phyloP scores from a whole-genome alignment of 2,329 filamentous ascomycete genomes.

The Zalaria sp. region DNA sequence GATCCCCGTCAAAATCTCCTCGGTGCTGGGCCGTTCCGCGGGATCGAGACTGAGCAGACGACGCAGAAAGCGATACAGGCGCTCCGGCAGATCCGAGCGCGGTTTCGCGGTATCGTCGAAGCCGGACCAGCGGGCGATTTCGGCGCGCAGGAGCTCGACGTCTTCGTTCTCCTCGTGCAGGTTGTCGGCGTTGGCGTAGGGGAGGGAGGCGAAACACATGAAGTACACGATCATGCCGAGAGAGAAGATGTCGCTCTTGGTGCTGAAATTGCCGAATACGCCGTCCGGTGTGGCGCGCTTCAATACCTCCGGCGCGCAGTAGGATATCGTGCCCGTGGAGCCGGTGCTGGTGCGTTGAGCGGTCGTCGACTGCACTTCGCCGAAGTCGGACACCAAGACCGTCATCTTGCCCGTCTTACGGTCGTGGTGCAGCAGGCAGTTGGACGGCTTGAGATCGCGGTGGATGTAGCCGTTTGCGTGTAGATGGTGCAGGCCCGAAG shows the following conservation, averaged over 20 bases:
- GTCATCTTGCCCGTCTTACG: slow-evolving; percentile 53
- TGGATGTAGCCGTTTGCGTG: slow-evolving; percentile 91
- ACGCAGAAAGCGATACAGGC: slow-evolving; percentile 74
- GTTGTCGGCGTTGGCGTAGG: slow-evolving; percentile 24
- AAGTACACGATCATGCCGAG: slow-evolving; percentile 98
- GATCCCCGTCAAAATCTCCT: slow-evolving; percentile 69
- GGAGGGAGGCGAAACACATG: slow-evolving; percentile 83
- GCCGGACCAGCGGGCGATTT: slow-evolving; percentile 76
- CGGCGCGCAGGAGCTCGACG: slow-evolving; percentile 63
- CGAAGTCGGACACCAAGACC: slow-evolving; percentile 93
- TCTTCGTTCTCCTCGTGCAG: slow-evolving; percentile 69
- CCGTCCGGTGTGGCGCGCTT: slow-evolving; percentile 49
- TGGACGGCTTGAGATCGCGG: slow-evolving; percentile 88
- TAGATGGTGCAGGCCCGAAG: slow-evolving; percentile 77
- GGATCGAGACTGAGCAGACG: slow-evolving; percentile 67
- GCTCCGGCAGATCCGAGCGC: slow-evolving; percentile 69
- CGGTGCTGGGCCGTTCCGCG: slow-evolving; percentile 63
- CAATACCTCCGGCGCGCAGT: slow-evolving; percentile 90
- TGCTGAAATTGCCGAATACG: slow-evolving; percentile 80
- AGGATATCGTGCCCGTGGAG: slow-evolving; percentile 90
- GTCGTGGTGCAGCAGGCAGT: slow-evolving; percentile 68
- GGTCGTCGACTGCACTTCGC: slow-evolving; percentile 82
- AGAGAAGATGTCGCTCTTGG: slow-evolving; percentile 96
- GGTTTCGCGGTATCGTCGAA: slow-evolving; percentile 53
- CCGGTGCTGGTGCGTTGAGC: slow-evolving; percentile 76